A percentile compares a stretch with the other conserved stretches of the same genome.
Evolutionary conservation across 2,329 filamentous ascomycete species (phyloP).

Genomic region (Xylariomycetidae sp.): DNA sequence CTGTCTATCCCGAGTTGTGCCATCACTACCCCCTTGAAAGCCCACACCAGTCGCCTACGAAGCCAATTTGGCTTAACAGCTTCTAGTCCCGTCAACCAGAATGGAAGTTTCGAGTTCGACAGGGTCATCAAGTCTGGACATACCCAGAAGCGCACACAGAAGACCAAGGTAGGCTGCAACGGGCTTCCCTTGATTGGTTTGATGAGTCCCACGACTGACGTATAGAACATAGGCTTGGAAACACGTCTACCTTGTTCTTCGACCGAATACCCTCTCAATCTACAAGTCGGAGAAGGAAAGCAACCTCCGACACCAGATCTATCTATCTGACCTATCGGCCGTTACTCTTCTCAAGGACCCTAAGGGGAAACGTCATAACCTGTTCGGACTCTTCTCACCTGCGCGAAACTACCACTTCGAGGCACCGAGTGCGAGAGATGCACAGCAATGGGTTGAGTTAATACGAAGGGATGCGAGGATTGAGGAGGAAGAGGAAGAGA

Average conservation of each 20-base stretch:
- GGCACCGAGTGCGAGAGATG: slow-evolving; percentile 67
- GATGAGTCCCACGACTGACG: slow-evolving; percentile 1
- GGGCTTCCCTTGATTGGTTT: background rate
- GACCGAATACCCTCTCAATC: slow-evolving; percentile 83
- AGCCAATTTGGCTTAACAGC: slow-evolving; percentile 54
- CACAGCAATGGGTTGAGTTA: slow-evolving; percentile 78
- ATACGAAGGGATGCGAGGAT: slow-evolving; percentile 78
- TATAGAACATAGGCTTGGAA: slow-evolving; percentile 76
- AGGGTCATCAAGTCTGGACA: slow-evolving; percentile 86
- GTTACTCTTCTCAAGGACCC: slow-evolving; percentile 85
- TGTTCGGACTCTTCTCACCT: slow-evolving; percentile 90
- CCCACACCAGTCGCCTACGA: slow-evolving; percentile 26
- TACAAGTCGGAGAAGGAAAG: slow-evolving; percentile 91
- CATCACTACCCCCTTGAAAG: slow-evolving; percentile 17
- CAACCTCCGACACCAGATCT: slow-evolving; percentile 82
- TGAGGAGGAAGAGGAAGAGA: slow-evolving; percentile 83
- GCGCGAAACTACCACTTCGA: slow-evolving; percentile 90
- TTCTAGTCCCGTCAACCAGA: slow-evolving; percentile 85
- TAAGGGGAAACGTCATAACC: slow-evolving; percentile 78
- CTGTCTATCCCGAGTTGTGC: slow-evolving; percentile 20
- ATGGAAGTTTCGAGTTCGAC: slow-evolving; percentile 94
- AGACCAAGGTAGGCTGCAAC: slow-evolving; percentile 68
- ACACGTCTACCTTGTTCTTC: slow-evolving; percentile 79
- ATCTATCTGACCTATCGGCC: slow-evolving; percentile 84
- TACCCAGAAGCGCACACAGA: slow-evolving; percentile 83